Evolutionary conservation across 163 green algal genomes (phyloP).

Genomic region (Scenedesmus sp.): DNA sequence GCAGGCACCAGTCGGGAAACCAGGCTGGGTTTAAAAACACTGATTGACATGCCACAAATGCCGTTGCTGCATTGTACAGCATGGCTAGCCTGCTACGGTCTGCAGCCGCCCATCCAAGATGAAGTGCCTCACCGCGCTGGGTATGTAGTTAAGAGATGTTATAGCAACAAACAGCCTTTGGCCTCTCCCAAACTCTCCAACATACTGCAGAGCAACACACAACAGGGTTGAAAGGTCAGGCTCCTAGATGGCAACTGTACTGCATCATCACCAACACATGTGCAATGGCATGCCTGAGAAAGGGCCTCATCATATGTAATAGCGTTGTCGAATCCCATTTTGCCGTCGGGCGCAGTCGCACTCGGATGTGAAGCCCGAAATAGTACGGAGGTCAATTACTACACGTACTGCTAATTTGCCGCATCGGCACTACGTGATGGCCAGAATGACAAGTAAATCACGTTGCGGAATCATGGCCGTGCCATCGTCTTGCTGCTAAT

Average conservation of each 20-base stretch:
- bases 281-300: background rate
- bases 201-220: background rate
- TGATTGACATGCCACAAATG: background rate
- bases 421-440: no score
- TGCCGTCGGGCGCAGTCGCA: background rate
- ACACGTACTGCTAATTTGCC: no score
- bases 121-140: constrained; percentile 4
- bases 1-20: background rate
- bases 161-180: constrained; percentile 6
- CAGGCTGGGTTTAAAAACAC: background rate
- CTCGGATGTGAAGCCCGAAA: background rate
- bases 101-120: background rate
- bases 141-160: background rate
- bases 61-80: background rate
- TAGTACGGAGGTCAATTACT: background rate
- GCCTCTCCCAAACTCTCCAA: constrained; percentile 38
- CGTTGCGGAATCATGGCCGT: no score
- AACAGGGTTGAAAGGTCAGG: background rate
- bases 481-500: no score
- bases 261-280: background rate
- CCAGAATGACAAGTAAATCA: no score
- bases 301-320: constrained; percentile 45
- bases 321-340: background rate
- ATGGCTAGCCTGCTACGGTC: background rate
- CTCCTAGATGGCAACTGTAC: background rate